A percentile compares a stretch with the other conserved stretches of the same genome.
Conservation (phyloP, 176 grass and related monocot genomes). For the Hordeum vulgare region DNA sequence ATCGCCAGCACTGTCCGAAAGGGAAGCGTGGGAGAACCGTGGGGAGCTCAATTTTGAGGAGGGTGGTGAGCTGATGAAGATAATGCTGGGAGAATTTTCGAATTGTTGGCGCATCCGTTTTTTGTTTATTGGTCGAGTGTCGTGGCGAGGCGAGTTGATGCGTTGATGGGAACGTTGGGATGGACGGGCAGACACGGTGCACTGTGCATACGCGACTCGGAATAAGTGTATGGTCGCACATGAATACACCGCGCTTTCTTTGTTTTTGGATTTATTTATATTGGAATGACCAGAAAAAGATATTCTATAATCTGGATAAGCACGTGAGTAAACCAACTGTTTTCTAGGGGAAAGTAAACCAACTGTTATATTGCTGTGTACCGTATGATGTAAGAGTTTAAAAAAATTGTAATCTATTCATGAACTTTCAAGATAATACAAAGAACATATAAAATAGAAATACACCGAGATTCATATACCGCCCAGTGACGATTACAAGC, state of each 20-base stretch:
- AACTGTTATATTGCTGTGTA: background rate
- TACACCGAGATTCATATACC: no score
- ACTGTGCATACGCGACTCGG: background rate
- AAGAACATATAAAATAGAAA: no score
- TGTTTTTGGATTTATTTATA: background rate
- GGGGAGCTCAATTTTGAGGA: slow-evolving; percentile 15
- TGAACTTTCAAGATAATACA: no score
- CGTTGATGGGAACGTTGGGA: background rate
- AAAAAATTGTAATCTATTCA: no score
- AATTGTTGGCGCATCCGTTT: background rate
- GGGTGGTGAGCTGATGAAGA: background rate
- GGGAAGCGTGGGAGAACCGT: slow-evolving; percentile 1
- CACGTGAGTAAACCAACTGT: no score
- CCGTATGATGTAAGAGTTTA: no score
- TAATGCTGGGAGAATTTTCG: background rate
- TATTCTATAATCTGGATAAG: background rate
- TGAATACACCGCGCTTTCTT: background rate
- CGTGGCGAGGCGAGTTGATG: background rate
- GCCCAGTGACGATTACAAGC: no score
- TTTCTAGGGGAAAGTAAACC: no score
- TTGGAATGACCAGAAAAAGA: background rate
- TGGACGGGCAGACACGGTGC: background rate
- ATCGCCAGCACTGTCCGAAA: background rate
- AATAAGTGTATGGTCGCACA: background rate
- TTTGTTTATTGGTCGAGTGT: background rate